Evolutionary conservation across 2,329 filamentous ascomycete genomes (phyloP).

Genomic region (Exophiala sp.): DNA sequence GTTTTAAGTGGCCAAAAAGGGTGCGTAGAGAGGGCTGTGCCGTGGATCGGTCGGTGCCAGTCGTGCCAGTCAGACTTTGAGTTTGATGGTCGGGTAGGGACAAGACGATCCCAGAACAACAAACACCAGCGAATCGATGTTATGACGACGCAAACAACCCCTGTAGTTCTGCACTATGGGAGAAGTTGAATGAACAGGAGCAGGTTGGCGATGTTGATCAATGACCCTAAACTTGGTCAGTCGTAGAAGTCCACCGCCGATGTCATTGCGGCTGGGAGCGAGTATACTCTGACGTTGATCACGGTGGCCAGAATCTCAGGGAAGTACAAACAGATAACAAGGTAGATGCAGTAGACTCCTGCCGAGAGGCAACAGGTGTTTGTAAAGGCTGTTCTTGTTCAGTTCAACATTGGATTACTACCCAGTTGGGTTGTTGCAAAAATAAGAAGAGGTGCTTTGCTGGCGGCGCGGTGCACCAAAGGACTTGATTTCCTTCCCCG

Average conservation of each 20-base stretch:
- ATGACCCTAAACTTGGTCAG: background rate
- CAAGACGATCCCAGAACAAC: background rate
- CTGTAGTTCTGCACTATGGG: background rate
- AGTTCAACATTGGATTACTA: too few relatives aligned
- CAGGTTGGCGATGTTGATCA: background rate
- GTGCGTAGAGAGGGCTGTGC: background rate
- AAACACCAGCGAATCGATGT: background rate
- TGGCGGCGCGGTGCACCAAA: too few relatives aligned
- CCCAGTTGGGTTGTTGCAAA: too few relatives aligned
- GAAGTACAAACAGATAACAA: too few relatives aligned
- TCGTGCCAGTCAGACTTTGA: background rate
- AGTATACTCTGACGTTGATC: background rate
- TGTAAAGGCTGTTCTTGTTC: too few relatives aligned
- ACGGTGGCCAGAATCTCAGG: too few relatives aligned
- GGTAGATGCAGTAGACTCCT: too few relatives aligned
- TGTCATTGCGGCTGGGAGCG: background rate
- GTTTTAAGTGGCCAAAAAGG: background rate
- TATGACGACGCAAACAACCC: background rate
- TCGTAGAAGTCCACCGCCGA: background rate
- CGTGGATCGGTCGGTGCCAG: background rate
- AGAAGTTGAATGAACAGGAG: background rate
- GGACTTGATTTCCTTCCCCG: too few relatives aligned
- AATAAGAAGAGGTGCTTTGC: too few relatives aligned
- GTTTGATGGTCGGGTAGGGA: background rate
- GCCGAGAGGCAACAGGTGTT: too few relatives aligned